Evolutionary conservation across 1,139 yeast species (phyloP).

Genomic region (Magnusiomyces sp.): DNA sequence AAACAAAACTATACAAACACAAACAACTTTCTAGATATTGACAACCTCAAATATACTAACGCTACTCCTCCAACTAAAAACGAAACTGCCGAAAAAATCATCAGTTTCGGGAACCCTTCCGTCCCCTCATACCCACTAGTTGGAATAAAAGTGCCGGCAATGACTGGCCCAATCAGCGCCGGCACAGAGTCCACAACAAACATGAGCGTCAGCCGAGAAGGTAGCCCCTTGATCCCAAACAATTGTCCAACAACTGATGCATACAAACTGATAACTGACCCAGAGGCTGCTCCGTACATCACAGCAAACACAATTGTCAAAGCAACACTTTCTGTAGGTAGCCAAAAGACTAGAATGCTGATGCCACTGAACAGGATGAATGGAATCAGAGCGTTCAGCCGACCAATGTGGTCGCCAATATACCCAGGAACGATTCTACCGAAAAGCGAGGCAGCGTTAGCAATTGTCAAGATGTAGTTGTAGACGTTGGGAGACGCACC

Average conservation of each 20-base stretch:
- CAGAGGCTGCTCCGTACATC: constrained; percentile 41
- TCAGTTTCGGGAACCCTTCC: constrained; percentile 17
- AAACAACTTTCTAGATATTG: no score
- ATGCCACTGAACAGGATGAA: constrained; percentile 24
- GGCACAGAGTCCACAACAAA: constrained; percentile 45
- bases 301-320: constrained; percentile 34
- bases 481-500: constrained; percentile 13
- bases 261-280: constrained; percentile 33
- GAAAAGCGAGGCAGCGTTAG: constrained; percentile 41
- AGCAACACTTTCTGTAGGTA: constrained; percentile 19
- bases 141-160: constrained; percentile 39
- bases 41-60: no score
- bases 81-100: constrained; percentile 20
- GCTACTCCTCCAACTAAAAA: constrained; percentile 15
- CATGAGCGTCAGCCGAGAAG: constrained; percentile 47
- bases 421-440: constrained; percentile 46
- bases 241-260: constrained; percentile 41
- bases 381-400: constrained; percentile 37
- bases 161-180: constrained; percentile 42
- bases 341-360: constrained; percentile 25
- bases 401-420: constrained; percentile 40
- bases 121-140: constrained; percentile 14
- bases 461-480: constrained; percentile 36
- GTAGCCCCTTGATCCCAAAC: constrained; percentile 35
- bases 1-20: no score